Evolutionary conservation across 2,329 filamentous ascomycete species (phyloP), one percentile per base, ranked within the genome.

Genomic region (Geoglossum cookeanum): DNA sequence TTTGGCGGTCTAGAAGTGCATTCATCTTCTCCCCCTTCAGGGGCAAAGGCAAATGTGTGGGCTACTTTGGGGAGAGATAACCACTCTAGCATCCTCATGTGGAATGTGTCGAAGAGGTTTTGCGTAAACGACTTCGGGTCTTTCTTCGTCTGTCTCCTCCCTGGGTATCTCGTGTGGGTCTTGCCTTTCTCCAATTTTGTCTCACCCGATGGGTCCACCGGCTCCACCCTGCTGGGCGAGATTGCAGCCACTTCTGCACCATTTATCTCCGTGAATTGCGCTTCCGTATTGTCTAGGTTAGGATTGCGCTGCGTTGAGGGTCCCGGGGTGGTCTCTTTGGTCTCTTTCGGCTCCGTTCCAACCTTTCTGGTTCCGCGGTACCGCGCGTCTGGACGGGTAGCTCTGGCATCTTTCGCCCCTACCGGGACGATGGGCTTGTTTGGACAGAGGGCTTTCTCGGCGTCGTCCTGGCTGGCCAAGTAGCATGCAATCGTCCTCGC

Each of bases 401-500:
- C 22, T 17, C 22, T 35, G 3, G 42, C 29, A n/a, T 57, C 30
- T 39, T 33, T 32, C 15, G 67, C 61, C 4, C 69, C 67, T 0
- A 62, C 61, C 8, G 64, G 58, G 11, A 64, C 58, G 45, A 63
- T 65, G 5, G 67, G 65, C 22, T 68, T 62, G 58, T 77, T 72
- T 39, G 72, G 73, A 63, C 88, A 94, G 0, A 94, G 72, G 2
- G 78, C 80, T 58, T 72, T 75, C 60, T 87, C 81, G 0, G 88
- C 81, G 61, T 92, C 80, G 63, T 90, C 85, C 65, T 88, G 82
- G 64, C 84, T 86, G 8, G 88, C 87, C 55, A 94, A 75, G 64
- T 86, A 87, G 58, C 87, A 79, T 11, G 89, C 89, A 35, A 95
- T 71, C 1, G 85, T 87, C 64, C 87, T 79, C 7, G 89, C 88